phyloP scores from a whole-genome alignment of 2,329 filamentous ascomycete genomes.

The Ascomycota sp. region DNA sequence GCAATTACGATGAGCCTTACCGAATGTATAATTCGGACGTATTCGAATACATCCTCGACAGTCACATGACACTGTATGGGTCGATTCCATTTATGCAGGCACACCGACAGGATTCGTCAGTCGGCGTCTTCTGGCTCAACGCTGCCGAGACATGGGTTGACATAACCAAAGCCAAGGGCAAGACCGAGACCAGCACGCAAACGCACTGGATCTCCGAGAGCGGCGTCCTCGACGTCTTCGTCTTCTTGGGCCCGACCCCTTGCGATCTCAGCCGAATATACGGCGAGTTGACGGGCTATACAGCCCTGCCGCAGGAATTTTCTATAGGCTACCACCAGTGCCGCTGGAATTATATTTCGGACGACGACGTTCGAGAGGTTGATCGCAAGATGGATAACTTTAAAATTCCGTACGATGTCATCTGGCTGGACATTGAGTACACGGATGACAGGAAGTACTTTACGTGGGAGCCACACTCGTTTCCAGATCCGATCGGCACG shows the following conservation, averaged over 20 bases:
- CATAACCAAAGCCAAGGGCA: conserved; percentile 56
- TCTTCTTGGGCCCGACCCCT: conserved; percentile 77
- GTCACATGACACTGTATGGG: conserved; percentile 96
- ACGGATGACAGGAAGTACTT: conserved; percentile 96
- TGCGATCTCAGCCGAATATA: conserved; percentile 64
- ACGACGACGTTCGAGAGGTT: conserved; percentile 91
- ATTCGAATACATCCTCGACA: conserved; percentile 92
- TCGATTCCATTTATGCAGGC: conserved; percentile 95
- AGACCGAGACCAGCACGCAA: conserved; percentile 51
- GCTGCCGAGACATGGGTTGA: conserved; percentile 95
- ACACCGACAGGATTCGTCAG: conserved; percentile 76
- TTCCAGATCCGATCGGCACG: conserved; percentile 70
- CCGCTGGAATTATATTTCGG: conserved; percentile 95
- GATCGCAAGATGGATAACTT: conserved; percentile 89
- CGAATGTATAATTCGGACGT: conserved; percentile 90
- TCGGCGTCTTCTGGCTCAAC: conserved; percentile 94
- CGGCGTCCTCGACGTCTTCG: conserved; percentile 74
- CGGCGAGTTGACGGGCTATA: conserved; percentile 74
- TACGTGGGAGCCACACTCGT: conserved; percentile 80
- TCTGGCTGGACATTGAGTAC: conserved; percentile 97
- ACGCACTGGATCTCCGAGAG: conserved; percentile 95
- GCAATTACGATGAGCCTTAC: conserved; percentile 74
- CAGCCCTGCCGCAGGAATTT: conserved; percentile 78
- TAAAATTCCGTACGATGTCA: conserved; percentile 92
- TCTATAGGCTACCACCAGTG: conserved; percentile 90